Evolutionary conservation across 2,329 filamentous ascomycete genomes (phyloP).

Genomic region (Dryadomyces sulphureus): DNA sequence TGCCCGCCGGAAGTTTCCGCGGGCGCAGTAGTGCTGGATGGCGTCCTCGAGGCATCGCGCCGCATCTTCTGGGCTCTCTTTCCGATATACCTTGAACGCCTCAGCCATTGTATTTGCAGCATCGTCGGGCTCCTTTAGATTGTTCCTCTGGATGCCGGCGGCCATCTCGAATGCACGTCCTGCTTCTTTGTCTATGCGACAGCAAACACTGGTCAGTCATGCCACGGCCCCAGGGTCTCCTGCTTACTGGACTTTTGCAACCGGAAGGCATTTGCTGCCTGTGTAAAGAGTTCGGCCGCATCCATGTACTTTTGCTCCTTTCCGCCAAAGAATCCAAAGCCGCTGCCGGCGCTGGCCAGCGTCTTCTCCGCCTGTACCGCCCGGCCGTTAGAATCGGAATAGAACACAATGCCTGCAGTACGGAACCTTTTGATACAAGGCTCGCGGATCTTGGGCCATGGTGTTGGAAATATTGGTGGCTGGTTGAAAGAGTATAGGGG

Average conservation of each 20-base stretch:
- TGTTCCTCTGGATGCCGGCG: constrained; percentile 62
- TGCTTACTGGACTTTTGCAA: constrained; percentile 66
- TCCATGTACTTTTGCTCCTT: constrained; percentile 78
- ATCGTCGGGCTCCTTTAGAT: constrained; percentile 84
- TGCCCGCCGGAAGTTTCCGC: constrained; percentile 82
- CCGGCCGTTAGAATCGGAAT: constrained; percentile 9
- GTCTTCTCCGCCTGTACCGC: constrained; percentile 67
- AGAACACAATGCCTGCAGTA: constrained; percentile 6
- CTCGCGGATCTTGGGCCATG: constrained; percentile 50
- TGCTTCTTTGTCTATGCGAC: constrained; percentile 57
- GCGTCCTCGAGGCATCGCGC: constrained; percentile 65
- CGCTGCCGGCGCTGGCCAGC: constrained; percentile 55
- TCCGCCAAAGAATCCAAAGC: constrained; percentile 83
- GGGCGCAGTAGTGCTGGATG: constrained; percentile 73
- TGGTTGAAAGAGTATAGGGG: not conserved
- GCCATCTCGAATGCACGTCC: constrained; percentile 77
- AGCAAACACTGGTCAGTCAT: not conserved
- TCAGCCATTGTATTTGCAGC: constrained; percentile 78
- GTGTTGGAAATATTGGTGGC: not conserved
- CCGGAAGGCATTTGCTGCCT: constrained; percentile 84
- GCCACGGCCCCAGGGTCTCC: not conserved
- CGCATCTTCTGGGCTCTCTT: constrained; percentile 69
- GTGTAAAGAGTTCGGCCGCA: constrained; percentile 73
- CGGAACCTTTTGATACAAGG: constrained; percentile 60
- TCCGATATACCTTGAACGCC: constrained; percentile 90